Conservation (phyloP, 306 rosid genomes). For the Lagenaria siceraria region DNA sequence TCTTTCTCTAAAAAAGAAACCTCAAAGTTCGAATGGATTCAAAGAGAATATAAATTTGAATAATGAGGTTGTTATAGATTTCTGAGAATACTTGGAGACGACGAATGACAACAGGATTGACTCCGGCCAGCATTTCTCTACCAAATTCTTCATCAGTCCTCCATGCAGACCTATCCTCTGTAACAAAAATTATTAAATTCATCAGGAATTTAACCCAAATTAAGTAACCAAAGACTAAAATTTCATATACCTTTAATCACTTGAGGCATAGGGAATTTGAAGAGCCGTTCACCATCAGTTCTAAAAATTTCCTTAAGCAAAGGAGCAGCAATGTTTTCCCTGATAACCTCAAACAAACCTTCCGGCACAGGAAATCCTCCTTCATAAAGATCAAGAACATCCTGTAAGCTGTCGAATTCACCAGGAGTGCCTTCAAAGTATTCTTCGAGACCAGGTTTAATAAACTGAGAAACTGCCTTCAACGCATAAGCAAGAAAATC, state of each 20-base stretch:
- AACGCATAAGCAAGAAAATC: constrained; percentile 67
- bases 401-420: constrained; percentile 63
- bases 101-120: constrained; percentile 53
- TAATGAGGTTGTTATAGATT: not conserved
- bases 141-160: constrained; percentile 84
- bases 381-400: constrained; percentile 54
- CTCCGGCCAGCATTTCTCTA: constrained; percentile 87
- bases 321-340: constrained; percentile 42
- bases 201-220: not conserved
- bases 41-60: not conserved
- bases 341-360: constrained; percentile 26
- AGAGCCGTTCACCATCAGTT: constrained; percentile 50
- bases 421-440: constrained; percentile 33
- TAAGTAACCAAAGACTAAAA: not conserved
- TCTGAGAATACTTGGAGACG: constrained; percentile 42
- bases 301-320: constrained; percentile 56
- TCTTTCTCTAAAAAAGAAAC: not conserved
- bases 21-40: not conserved
- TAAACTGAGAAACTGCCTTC: constrained; percentile 51
- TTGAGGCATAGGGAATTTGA: constrained; percentile 66
- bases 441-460: constrained; percentile 61
- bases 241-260: constrained; percentile 55
- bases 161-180: constrained; percentile 76
- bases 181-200: not conserved
- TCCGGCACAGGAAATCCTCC: constrained; percentile 55